Evolutionary conservation across 1,284 basidiomycete genomes (phyloP), one percentile per base, ranked within the genome.

Genomic region (Schizophyllum commune): DNA sequence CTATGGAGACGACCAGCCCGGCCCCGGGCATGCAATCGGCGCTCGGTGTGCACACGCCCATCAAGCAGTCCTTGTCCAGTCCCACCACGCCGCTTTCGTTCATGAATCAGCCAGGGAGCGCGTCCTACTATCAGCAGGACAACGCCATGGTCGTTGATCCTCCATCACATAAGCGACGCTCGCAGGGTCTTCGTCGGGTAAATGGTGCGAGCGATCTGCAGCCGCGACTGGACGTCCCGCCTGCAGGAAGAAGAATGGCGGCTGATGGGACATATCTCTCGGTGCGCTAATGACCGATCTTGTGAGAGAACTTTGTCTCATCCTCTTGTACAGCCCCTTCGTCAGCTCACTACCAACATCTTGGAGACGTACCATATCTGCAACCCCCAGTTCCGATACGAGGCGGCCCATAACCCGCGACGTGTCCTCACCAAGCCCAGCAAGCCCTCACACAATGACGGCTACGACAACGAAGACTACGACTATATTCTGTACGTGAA

Each of bases 401-500:
- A 97, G 74, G 90, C 91, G 11, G 79, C 90, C 5, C 91, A 93
- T 72, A 98, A 98, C 74, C 95, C 95, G 5, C 83, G 95, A 57
- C 85, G 95, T 57, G 96, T 98, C 11, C 81, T 98, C 65, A 98
- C 96, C 27, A 98, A 98, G 75, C 95, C 96, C 51, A 94, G 91
- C 78, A 96, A 96, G 73, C 92, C 94, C 0, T 81, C 84, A 0
- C 91, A 95, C 73, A 98, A 98, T 70, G 94, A 97, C 64, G 95
- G 95, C 0, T 95, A 89, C 67, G 95, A 98, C 75, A 98, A 98
- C 67, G 95, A 97, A 69, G 95, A 98, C 72, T 95, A 94, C 70
- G 95, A 98, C 73, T 98, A 98, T 68, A 97, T 98, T 70, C 83
- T 98, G 64, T 98, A 96, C 72, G 95, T 98, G 69, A 98, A 98